Conservation (phyloP, 179 eudicot species). For the Gypsophila paniculata region DNA sequence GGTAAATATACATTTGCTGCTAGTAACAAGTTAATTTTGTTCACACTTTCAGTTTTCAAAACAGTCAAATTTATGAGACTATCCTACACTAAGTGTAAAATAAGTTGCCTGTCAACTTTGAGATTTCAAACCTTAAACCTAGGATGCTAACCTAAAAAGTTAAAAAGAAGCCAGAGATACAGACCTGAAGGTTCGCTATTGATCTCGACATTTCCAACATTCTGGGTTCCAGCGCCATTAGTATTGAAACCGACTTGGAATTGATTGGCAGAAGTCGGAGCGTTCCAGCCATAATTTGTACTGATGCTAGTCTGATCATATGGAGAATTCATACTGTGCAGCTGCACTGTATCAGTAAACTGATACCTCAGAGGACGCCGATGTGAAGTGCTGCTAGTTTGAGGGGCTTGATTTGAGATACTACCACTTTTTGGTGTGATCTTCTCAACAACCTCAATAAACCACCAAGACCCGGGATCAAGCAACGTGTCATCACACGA, state of each 20-base stretch:
- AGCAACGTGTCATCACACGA: neutral
- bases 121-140: neutral
- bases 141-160: neutral
- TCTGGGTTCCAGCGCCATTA: slow-evolving; percentile 13
- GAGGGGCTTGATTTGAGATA: neutral
- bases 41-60: neutral
- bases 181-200: slow-evolving; percentile 2
- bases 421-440: neutral
- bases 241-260: neutral
- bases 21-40: too few relatives aligned
- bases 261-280: neutral
- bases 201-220: neutral
- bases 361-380: neutral
- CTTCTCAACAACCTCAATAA: slow-evolving; percentile 5
- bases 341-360: slow-evolving; percentile 7
- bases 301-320: neutral
- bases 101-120: neutral
- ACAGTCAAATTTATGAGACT: too few relatives aligned
- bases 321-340: neutral
- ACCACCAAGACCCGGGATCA: slow-evolving; percentile 10
- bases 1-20: neutral
- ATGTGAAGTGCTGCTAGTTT: slow-evolving; percentile 4
- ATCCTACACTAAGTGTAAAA: neutral
- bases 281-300: neutral
- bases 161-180: neutral